Percentiles rank a stretch among this genome's conserved stretches.
Evolutionary conservation across 257 asterid species (phyloP).

Genomic region (Buddleja alternifolia): DNA sequence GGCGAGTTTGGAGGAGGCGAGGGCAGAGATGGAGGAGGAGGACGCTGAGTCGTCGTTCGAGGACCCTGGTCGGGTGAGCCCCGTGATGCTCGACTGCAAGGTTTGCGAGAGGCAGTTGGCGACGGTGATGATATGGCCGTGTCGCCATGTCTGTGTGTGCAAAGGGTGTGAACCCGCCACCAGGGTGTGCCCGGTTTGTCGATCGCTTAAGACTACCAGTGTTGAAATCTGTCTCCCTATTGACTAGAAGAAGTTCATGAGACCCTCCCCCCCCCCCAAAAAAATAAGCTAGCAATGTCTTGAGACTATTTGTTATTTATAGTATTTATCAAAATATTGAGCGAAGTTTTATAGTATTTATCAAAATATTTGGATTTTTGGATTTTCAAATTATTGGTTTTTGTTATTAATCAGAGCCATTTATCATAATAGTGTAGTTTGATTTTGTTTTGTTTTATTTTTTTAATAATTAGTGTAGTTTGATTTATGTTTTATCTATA

Average conservation of each 20-base stretch:
- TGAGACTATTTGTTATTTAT: too few species aligned
- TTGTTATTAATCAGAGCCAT: too few species aligned
- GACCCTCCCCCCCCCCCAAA: not conserved
- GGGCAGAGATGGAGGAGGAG: conserved; percentile 16
- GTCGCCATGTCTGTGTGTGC: conserved; percentile 62
- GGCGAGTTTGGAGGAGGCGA: conserved; percentile 3
- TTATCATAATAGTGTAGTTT: too few species aligned
- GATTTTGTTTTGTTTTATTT: too few species aligned
- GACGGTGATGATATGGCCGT: conserved; percentile 51
- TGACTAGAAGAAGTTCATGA: not conserved
- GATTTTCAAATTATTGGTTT: too few species aligned
- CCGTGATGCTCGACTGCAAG: conserved; percentile 38
- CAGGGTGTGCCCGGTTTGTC: conserved; percentile 53
- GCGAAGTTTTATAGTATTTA: too few species aligned
- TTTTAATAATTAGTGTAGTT: too few species aligned
- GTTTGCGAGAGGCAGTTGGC: conserved; percentile 42
- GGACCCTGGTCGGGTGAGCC: conserved; percentile 31
- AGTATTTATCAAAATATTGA: too few species aligned
- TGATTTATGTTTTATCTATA: too few species aligned
- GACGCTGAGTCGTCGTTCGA: conserved; percentile 43
- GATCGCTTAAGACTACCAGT: conserved; percentile 1
- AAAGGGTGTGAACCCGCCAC: conserved; percentile 25
- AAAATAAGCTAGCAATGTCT: too few species aligned
- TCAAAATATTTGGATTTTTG: too few species aligned
- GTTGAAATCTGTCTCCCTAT: conserved; percentile 34